Percentiles rank a stretch among this genome's conserved stretches.
These are phyloP conservation scores for Pontederia crassipes DNA, from an alignment of 176 grass and related monocot species.

Conservation along the genomic window DNA sequence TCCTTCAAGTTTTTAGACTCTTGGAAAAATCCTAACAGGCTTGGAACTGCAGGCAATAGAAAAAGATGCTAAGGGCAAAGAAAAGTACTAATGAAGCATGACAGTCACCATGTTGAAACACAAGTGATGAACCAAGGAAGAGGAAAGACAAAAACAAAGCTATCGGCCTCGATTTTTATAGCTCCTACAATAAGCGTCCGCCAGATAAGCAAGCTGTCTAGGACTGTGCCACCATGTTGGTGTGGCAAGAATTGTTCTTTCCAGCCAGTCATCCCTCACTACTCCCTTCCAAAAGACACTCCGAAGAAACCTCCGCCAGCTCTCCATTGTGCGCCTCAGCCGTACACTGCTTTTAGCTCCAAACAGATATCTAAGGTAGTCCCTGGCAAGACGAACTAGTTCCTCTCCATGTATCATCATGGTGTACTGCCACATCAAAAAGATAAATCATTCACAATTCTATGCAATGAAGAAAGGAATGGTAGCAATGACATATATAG, in stretches of 20 bases:
- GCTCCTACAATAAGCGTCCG: constrained; percentile 25
- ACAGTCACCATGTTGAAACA: no score
- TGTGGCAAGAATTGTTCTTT: constrained; percentile 18
- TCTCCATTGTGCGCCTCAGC: constrained; percentile 40
- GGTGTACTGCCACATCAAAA: constrained; percentile 43
- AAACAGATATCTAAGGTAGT: constrained; percentile 62
- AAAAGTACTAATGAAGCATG: no score
- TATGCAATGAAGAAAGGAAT: no score
- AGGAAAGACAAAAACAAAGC: no score
- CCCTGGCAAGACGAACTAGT: constrained; percentile 43
- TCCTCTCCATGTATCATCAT: constrained; percentile 84
- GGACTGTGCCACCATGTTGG: constrained; percentile 35
- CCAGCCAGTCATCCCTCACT: constrained; percentile 20
- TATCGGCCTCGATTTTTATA: neutral
- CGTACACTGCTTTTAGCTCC: constrained; percentile 55
- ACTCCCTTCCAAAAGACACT: constrained; percentile 24
- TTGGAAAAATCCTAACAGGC: no score
- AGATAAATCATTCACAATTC: neutral
- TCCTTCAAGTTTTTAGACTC: no score
- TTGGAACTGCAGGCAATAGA: no score
- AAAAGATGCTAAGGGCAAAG: no score
- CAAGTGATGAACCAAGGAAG: no score
- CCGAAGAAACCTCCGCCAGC: constrained; percentile 29
- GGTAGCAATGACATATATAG: no score
- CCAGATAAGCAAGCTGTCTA: constrained; percentile 13